phyloP scores from a whole-genome alignment of 2,329 filamentous ascomycete species.

The Hymenoscyphus fraxineus region DNA sequence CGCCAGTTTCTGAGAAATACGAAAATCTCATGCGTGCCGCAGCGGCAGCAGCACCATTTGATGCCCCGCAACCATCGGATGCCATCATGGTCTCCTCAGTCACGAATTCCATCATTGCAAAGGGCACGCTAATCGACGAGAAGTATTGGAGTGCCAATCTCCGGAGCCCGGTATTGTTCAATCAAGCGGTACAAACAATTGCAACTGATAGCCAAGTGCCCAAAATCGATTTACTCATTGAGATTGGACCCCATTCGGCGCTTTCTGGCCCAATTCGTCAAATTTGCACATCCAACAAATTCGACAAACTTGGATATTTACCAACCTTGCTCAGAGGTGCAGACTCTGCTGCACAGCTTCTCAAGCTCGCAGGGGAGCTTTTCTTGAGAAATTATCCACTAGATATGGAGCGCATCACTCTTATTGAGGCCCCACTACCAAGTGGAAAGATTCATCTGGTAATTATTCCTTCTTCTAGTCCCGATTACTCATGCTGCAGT shows the following conservation, averaged over 20 bases:
- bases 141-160: conserved; percentile 45
- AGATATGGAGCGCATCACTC: too few relatives aligned
- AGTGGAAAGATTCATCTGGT: too few relatives aligned
- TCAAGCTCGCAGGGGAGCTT: too few relatives aligned
- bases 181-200: conserved; percentile 1
- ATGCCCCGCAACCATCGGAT: not conserved
- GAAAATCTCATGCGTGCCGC: not conserved
- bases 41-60: not conserved
- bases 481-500: too few relatives aligned
- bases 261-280: conserved; percentile 7
- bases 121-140: not conserved
- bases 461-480: too few relatives aligned
- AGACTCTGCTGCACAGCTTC: too few relatives aligned
- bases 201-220: not conserved
- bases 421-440: too few relatives aligned
- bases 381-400: too few relatives aligned
- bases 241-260: conserved; percentile 15
- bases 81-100: not conserved
- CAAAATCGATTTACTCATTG: conserved; percentile 7
- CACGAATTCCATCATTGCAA: not conserved
- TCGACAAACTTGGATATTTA: conserved; percentile 31
- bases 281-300: conserved; percentile 21
- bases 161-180: conserved; percentile 41
- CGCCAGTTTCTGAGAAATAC: conserved; percentile 25
- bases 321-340: not conserved